Evolutionary conservation across 805 yeast genomes (phyloP).

Genomic region (Wickerhamiella lipophila): DNA sequence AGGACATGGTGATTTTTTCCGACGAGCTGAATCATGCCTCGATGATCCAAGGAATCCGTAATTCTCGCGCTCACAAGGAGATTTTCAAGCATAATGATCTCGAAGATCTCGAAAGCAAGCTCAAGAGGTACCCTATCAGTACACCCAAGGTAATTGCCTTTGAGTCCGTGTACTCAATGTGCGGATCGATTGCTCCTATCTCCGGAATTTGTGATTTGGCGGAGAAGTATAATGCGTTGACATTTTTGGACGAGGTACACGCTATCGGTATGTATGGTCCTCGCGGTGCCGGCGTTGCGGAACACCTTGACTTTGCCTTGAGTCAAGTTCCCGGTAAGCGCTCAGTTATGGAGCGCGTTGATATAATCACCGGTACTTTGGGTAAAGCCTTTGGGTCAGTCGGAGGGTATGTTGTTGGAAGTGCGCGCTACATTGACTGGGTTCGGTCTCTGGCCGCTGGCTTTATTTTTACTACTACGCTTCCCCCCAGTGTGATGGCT

Average conservation of each 20-base stretch:
- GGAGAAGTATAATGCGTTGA: constrained; percentile 91
- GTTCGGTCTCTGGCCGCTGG: constrained; percentile 94
- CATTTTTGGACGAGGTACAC: constrained; percentile 96
- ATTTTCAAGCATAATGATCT: constrained; percentile 86
- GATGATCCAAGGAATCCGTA: constrained; percentile 90
- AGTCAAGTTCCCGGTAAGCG: constrained; percentile 38
- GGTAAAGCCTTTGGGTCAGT: constrained; percentile 96
- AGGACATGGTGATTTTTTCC: constrained; percentile 79
- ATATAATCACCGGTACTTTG: constrained; percentile 92
- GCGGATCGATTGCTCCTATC: constrained; percentile 94
- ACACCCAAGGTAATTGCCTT: constrained; percentile 92
- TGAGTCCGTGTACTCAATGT: constrained; percentile 96
- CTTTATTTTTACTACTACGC: constrained; percentile 88
- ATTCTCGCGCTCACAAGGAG: constrained; percentile 78
- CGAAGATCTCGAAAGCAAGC: constrained; percentile 63
- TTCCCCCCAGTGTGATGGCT: constrained; percentile 97
- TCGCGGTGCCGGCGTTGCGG: constrained; percentile 99
- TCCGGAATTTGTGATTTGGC: constrained; percentile 89
- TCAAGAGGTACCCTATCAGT: constrained; percentile 70
- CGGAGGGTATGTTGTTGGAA: constrained; percentile 96
- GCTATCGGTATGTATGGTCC: constrained; percentile 99
- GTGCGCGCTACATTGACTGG: constrained; percentile 78
- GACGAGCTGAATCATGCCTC: constrained; percentile 95
- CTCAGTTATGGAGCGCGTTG: constrained; percentile 76
- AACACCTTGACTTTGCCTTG: constrained; percentile 79